Evolutionary conservation across 305 asterid genomes (phyloP).

Genomic region (Petunia hybrid): DNA sequence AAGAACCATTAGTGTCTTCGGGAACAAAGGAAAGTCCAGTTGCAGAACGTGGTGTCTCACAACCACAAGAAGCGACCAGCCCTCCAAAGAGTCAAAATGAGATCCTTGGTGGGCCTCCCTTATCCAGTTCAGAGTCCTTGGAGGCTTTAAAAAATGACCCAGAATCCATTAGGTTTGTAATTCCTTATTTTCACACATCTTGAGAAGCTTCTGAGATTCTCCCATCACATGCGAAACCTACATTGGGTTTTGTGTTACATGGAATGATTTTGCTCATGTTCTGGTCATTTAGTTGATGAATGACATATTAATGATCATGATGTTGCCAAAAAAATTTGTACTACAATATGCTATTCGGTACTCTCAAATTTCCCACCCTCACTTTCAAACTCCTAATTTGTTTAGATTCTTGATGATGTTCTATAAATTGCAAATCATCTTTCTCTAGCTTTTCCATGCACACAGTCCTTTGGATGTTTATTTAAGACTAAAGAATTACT

Average conservation of each 20-base stretch:
- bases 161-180: constrained; percentile 76
- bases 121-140: constrained; percentile 61
- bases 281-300: constrained; percentile 20
- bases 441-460: constrained; percentile 27
- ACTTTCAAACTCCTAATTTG: neutral
- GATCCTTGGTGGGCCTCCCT: constrained; percentile 44
- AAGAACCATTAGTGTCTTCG: constrained; percentile 56
- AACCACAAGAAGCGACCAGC: constrained; percentile 49
- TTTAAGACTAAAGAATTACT: neutral
- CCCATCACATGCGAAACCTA: neutral
- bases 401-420: constrained; percentile 12
- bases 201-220: constrained; percentile 7
- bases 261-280: constrained; percentile 3
- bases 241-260: neutral
- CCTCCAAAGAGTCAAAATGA: constrained; percentile 47
- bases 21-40: constrained; percentile 44
- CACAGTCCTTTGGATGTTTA: constrained; percentile 14
- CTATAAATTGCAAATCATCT: constrained; percentile 20
- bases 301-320: constrained; percentile 13
- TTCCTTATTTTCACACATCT: neutral
- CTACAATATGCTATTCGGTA: constrained; percentile 23
- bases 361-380: constrained; percentile 15
- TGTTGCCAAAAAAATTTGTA: neutral
- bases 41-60: constrained; percentile 41
- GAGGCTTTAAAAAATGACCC: constrained; percentile 73